Conservation (phyloP, 768 basidiomycete species). For the Dacryopinax primogenitus region DNA sequence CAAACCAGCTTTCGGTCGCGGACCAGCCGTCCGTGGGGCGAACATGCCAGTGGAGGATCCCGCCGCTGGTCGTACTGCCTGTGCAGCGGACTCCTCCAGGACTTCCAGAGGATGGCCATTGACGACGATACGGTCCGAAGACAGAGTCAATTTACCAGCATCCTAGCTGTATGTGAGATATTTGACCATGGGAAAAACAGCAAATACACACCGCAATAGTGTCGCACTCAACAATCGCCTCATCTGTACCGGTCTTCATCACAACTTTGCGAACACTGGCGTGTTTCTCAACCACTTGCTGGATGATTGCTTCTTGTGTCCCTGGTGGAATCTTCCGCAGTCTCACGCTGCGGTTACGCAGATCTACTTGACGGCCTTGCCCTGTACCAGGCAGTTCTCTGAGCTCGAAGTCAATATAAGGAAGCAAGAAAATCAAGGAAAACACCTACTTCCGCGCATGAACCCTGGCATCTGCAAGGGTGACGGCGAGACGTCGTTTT, state of each 20-base stretch:
- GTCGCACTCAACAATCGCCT: conserved; percentile 33
- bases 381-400: conserved; percentile 25
- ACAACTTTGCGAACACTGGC: conserved; percentile 52
- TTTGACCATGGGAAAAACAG: neutral
- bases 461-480: conserved; percentile 62
- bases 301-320: conserved; percentile 82
- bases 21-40: conserved; percentile 50
- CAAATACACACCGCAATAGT: conserved; percentile 29
- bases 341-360: conserved; percentile 57
- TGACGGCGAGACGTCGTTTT: conserved; percentile 80
- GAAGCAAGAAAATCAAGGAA: neutral
- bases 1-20: conserved; percentile 59
- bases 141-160: conserved; percentile 64
- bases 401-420: neutral
- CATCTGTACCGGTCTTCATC: conserved; percentile 48
- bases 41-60: conserved; percentile 41
- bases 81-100: conserved; percentile 37
- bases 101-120: conserved; percentile 48
- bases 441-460: conserved; percentile 40
- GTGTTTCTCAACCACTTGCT: conserved; percentile 76
- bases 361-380: conserved; percentile 41
- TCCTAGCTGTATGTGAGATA: conserved; percentile 40
- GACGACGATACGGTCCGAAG: conserved; percentile 58
- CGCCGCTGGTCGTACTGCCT: conserved; percentile 25
- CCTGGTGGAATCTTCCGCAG: conserved; percentile 58